These are phyloP conservation scores for Mucor irregularis DNA, from an alignment of 371 early-diverging fungal species.

Conservation along the genomic window DNA sequence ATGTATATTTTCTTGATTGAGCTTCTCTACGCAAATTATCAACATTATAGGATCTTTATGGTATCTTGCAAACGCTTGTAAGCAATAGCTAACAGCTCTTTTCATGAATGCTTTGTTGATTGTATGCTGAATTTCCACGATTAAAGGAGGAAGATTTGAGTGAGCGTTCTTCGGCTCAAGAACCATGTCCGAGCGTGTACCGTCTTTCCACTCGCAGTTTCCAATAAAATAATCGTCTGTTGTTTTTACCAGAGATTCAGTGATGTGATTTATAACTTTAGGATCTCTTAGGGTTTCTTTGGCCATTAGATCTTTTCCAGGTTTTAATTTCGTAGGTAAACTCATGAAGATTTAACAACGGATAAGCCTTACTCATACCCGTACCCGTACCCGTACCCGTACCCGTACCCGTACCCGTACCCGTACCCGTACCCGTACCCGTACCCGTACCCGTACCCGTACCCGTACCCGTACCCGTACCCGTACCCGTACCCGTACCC, in stretches of 20 bases:
- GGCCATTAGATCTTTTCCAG: conserved; percentile 13
- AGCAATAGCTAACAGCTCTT: conserved; percentile 12
- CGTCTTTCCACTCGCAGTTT: conserved; percentile 5
- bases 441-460: too few species aligned
- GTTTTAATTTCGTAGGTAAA: conserved; percentile 2
- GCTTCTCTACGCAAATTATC: conserved; percentile 15
- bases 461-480: too few species aligned
- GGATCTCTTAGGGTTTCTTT: conserved; percentile 12
- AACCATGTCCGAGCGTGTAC: conserved; percentile 13
- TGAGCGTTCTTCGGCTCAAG: conserved; percentile 15
- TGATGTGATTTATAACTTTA: conserved; percentile 11
- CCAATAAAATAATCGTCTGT: conserved; percentile 11
- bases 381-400: neutral
- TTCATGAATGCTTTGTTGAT: conserved; percentile 10
- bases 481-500: too few species aligned
- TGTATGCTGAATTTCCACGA: conserved; percentile 15
- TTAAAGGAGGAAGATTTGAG: conserved; percentile 17
- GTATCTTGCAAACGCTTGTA: conserved; percentile 14
- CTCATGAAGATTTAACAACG: conserved; percentile 1
- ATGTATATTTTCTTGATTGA: conserved; percentile 3
- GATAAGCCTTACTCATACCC: neutral
- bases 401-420: neutral
- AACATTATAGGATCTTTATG: conserved; percentile 10
- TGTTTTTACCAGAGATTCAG: conserved; percentile 9
- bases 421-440: too few species aligned